A percentile compares a stretch with the other conserved stretches of the same genome.
phyloP scores from a whole-genome alignment of 169 alveolate genomes.

The Eimeria sp. region DNA sequence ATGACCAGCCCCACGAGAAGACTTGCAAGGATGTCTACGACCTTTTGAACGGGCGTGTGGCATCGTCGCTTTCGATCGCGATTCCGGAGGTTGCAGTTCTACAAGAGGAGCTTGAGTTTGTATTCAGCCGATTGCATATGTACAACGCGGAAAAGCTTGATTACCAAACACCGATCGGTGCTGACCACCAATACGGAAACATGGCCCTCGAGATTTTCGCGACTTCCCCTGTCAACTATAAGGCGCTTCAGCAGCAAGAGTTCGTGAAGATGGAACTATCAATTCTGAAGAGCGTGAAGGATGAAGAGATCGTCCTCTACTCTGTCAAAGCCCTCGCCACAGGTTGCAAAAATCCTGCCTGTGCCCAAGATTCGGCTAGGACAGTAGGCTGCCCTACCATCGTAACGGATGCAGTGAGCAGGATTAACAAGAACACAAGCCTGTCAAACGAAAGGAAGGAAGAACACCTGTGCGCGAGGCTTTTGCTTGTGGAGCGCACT shows the following conservation, averaged over 20 bases:
- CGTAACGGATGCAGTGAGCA: constrained; percentile 62
- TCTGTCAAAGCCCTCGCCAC: constrained; percentile 77
- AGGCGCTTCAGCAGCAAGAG: constrained; percentile 77
- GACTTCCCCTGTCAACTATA: constrained; percentile 55
- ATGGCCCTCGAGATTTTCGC: constrained; percentile 80
- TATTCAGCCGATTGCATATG: constrained; percentile 65
- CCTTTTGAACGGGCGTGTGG: constrained; percentile 68
- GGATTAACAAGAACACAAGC: constrained; percentile 47
- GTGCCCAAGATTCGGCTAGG: constrained; percentile 80
- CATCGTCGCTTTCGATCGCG: constrained; percentile 74
- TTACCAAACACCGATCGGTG: constrained; percentile 72
- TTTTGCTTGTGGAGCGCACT: constrained; percentile 77
- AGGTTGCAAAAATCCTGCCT: constrained; percentile 73
- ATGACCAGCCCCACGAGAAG: constrained; percentile 83
- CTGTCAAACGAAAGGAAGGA: constrained; percentile 73
- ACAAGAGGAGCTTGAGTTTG: constrained; percentile 78
- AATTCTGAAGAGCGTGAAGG: constrained; percentile 73
- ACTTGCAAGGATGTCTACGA: constrained; percentile 82
- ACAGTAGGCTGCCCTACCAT: constrained; percentile 73
- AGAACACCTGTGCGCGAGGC: constrained; percentile 76
- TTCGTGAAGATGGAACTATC: constrained; percentile 76
- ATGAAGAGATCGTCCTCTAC: constrained; percentile 80
- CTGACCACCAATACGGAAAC: constrained; percentile 83
- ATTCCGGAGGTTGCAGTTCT: constrained; percentile 76
- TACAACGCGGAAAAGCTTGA: constrained; percentile 78